A percentile compares a stretch with the other conserved stretches of the same genome.
Conservation (phyloP, 192 early-diverging fungal species). For the Backusella psychrophila region DNA sequence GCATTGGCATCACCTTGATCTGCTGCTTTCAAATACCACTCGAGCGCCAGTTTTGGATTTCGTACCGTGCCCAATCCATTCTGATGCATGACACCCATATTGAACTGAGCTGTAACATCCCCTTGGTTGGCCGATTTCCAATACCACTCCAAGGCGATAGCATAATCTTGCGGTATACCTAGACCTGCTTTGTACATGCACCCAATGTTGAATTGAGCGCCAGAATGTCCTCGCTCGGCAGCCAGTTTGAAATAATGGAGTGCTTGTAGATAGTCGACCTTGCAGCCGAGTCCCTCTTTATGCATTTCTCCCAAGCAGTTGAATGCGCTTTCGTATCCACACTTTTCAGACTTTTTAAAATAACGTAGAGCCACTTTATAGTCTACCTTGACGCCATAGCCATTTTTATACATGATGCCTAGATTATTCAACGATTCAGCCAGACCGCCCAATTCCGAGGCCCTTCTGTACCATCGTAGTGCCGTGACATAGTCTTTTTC, state of each 20-base stretch:
- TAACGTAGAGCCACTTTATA: background rate
- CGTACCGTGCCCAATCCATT: background rate
- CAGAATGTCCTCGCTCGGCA: background rate
- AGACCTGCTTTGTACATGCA: background rate
- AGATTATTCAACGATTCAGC: background rate
- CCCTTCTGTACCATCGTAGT: background rate
- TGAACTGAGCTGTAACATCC: background rate
- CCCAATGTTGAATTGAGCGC: background rate
- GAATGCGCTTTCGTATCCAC: background rate
- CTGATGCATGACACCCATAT: background rate
- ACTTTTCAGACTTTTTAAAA: background rate
- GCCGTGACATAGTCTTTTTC: background rate
- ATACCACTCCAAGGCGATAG: background rate
- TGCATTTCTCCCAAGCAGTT: background rate
- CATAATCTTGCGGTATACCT: background rate
- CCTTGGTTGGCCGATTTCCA: background rate
- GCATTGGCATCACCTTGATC: background rate
- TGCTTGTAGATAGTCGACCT: background rate
- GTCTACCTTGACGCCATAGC: background rate
- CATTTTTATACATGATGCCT: background rate
- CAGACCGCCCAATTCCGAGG: background rate
- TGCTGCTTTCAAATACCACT: background rate
- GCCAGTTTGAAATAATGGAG: background rate
- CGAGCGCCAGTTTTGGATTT: background rate
- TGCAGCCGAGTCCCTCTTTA: background rate